Evolutionary conservation across 1,284 basidiomycete genomes (phyloP), one percentile per base, ranked within the genome.

Genomic region (Naganishia sp.): DNA sequence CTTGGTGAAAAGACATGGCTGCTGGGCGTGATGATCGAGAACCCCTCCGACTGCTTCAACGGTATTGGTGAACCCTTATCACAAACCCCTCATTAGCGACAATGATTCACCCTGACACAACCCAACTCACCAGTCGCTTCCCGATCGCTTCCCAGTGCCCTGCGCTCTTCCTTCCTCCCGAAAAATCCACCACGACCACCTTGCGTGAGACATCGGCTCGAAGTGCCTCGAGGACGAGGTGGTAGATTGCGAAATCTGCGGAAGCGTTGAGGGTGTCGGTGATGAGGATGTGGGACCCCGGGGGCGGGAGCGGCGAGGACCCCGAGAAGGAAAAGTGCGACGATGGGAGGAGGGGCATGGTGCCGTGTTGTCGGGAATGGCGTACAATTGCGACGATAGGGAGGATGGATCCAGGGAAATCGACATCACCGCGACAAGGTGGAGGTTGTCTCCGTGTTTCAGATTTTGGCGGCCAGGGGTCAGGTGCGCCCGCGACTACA

Each of bases 261-360:
- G 75, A 72, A 0, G 78, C 73, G 1, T 73, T 63, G 10, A 79
- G 69, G 5, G 78, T 77, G 68, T 80, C 79, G 33, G 75, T 73
- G 18, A 80, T 68, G 68, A 80, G 64, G 25, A 78, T 66, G 61
- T 77, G 75, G 2, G 75, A 65, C 7, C 69, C 65, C 0, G 72
- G 57, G 2, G 75, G 73, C 11, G 79, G 79, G 0, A 79, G 69
- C 0, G 72, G 56, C 16, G 69, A 65, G 2, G 69, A 45, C 6
- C 43, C 49, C 3, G 57, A 53, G 39, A 46, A 50, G 15, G 55
- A 68, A 13, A 66, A 65, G 42, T 68, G 63, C 10, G 69, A 36
- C 52, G 25, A 28, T 56, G 39, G 65, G 39, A 33, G 18, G 69
- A 49, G 68, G 76, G 78, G 45, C 72, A 71, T 21, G 77, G 71